phyloP scores from a whole-genome alignment of 2,329 filamentous ascomycete species.

The Nakataea oryzae region DNA sequence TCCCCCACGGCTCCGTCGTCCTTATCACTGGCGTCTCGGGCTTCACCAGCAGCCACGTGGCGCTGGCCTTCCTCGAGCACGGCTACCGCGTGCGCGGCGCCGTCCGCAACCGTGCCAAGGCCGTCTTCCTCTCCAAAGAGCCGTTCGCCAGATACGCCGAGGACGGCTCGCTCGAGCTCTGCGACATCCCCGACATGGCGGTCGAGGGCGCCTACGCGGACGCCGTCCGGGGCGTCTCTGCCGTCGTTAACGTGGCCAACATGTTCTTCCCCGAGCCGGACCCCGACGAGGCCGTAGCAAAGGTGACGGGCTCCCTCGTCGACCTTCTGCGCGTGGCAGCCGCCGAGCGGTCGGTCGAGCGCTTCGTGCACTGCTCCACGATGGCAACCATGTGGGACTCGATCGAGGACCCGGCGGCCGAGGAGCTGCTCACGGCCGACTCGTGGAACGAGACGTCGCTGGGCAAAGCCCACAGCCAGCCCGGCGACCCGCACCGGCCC shows the following conservation, averaged over 20 bases:
- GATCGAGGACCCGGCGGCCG: constrained; percentile 1
- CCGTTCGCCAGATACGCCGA: constrained; percentile 22
- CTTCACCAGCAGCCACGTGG: constrained; percentile 5
- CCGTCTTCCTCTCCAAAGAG: constrained; percentile 6
- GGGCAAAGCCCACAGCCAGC: constrained; percentile 2
- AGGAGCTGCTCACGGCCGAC: constrained; percentile 3
- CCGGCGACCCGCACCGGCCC: not conserved
- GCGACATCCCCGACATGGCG: constrained; percentile 22
- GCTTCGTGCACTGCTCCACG: constrained; percentile 29
- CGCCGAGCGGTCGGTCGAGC: constrained; percentile 21
- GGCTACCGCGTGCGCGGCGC: constrained; percentile 35
- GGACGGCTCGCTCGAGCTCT: constrained; percentile 20
- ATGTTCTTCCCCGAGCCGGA: constrained; percentile 21
- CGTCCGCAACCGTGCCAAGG: constrained; percentile 22
- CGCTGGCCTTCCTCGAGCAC: constrained; percentile 6
- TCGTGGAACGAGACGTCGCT: constrained; percentile 12
- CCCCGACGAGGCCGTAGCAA: constrained; percentile 25
- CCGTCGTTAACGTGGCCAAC: constrained; percentile 27
- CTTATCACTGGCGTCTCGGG: constrained; percentile 5
- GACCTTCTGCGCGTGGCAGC: constrained; percentile 23
- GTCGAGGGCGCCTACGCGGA: constrained; percentile 14
- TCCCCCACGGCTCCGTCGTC: constrained; percentile 3
- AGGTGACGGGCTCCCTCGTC: constrained; percentile 15
- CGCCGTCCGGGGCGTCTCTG: constrained; percentile 18
- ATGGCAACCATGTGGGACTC: constrained; percentile 13